These are phyloP conservation scores for Podosphaera xanthii DNA, from an alignment of 2,329 filamentous ascomycete species.

Conservation along the genomic window DNA sequence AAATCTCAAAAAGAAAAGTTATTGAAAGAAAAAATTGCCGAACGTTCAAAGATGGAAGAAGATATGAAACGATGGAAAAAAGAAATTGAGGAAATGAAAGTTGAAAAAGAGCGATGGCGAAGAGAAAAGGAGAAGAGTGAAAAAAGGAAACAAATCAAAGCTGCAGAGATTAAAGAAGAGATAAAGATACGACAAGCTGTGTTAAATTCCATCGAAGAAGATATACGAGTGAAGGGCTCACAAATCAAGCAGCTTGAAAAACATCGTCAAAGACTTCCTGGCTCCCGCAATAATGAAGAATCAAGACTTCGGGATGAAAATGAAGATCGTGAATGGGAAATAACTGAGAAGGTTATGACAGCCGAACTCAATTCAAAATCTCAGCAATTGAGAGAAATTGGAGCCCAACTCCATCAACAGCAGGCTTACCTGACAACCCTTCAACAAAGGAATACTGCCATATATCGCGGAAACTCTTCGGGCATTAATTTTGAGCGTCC, in stretches of 20 bases:
- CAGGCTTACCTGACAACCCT: constrained; percentile 8
- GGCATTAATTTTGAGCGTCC: constrained; percentile 16
- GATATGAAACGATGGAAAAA: constrained; percentile 46
- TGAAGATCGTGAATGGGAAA: constrained; percentile 15
- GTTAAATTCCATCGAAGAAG: constrained; percentile 37
- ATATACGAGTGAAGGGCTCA: constrained; percentile 46
- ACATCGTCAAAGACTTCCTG: constrained; percentile 38
- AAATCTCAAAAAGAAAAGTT: constrained; percentile 55
- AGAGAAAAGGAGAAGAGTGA: constrained; percentile 28
- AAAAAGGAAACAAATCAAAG: constrained; percentile 27
- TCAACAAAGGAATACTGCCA: constrained; percentile 8
- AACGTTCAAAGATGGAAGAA: constrained; percentile 46
- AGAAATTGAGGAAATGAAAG: constrained; percentile 35
- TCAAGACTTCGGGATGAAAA: constrained; percentile 11
- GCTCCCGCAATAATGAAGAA: constrained; percentile 33
- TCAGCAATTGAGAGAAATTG: constrained; percentile 11
- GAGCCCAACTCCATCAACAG: constrained; percentile 7
- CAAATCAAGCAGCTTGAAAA: constrained; percentile 55
- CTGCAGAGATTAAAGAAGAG: constrained; percentile 28
- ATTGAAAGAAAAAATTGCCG: constrained; percentile 43
- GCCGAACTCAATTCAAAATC: constrained; percentile 8
- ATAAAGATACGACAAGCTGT: constrained; percentile 37
- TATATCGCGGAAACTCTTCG: constrained; percentile 16
- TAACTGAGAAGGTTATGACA: constrained; percentile 10
- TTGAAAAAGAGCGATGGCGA: constrained; percentile 29